Percentiles rank a stretch among this genome's conserved stretches.
Conservation (phyloP, 140 eudicot genomes). For the Senecio squalidus region DNA sequence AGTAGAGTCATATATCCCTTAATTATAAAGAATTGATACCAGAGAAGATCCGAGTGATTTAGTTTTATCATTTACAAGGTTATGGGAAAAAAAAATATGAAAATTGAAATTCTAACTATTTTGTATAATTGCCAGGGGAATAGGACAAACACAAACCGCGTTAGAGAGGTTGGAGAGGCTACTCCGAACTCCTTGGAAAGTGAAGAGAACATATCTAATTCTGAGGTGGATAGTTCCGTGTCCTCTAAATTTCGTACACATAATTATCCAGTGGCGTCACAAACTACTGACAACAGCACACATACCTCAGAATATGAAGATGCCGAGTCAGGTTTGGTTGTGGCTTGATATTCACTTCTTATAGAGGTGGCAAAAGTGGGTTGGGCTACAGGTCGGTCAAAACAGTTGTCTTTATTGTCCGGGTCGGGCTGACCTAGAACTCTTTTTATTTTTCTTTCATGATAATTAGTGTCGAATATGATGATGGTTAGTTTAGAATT, state of each 20-base stretch:
- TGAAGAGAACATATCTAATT: constrained; percentile 43
- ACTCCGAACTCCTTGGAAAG: constrained; percentile 48
- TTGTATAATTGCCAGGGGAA: constrained; percentile 44
- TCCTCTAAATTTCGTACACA: constrained; percentile 43
- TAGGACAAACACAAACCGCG: constrained; percentile 63
- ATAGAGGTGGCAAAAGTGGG: background rate
- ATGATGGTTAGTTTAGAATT: background rate
- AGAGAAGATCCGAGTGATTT: constrained; percentile 1
- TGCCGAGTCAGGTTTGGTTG: constrained; percentile 71
- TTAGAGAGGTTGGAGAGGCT: constrained; percentile 51
- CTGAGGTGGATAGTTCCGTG: constrained; percentile 56
- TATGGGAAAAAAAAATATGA: no score
- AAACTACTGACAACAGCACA: constrained; percentile 70
- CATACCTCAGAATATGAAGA: constrained; percentile 84
- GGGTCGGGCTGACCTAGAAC: background rate
- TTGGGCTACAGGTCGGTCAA: background rate
- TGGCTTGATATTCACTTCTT: constrained; percentile 8
- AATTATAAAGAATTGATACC: background rate
- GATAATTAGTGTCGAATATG: background rate
- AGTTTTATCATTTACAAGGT: background rate
- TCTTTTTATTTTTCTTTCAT: background rate
- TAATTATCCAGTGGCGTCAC: constrained; percentile 56
- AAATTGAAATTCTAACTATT: no score
- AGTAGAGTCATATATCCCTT: no score
- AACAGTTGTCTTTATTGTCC: no score